These are phyloP conservation scores for Byssothecium circinans DNA, from an alignment of 2,329 filamentous ascomycete genomes.

Conservation along the genomic window DNA sequence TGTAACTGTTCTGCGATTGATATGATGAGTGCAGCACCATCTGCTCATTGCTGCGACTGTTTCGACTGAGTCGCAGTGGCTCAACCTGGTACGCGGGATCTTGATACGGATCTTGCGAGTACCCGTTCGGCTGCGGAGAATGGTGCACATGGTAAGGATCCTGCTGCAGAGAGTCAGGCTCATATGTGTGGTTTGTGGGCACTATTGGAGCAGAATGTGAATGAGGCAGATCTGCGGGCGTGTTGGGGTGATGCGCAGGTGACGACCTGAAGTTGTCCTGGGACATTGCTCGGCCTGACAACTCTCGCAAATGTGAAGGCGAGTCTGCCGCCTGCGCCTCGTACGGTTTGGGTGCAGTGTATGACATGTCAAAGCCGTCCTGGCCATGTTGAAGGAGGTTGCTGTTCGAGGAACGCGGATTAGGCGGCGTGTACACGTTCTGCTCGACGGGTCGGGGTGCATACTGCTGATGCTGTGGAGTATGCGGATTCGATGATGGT, in stretches of 20 bases:
- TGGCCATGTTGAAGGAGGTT: slow-evolving; percentile 22
- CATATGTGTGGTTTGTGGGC: slow-evolving; percentile 37
- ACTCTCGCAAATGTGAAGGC: slow-evolving; percentile 25
- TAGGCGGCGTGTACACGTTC: slow-evolving; percentile 25
- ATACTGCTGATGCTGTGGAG: slow-evolving; percentile 27
- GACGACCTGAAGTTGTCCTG: slow-evolving; percentile 33
- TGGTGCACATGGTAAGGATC: slow-evolving; percentile 21
- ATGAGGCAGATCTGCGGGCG: slow-evolving; percentile 42
- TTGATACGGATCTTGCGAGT: slow-evolving; percentile 26
- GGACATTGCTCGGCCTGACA: slow-evolving; percentile 23
- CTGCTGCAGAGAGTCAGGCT: slow-evolving; percentile 17
- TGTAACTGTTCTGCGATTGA: slow-evolving; percentile 37
- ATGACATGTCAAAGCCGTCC: slow-evolving; percentile 40
- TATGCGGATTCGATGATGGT: slow-evolving; percentile 23
- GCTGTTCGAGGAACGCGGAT: slow-evolving; percentile 27
- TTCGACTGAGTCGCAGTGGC: slow-evolving; percentile 35
- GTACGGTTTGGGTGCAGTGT: slow-evolving; percentile 41
- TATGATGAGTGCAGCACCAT: slow-evolving; percentile 34
- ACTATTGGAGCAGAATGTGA: slow-evolving; percentile 50
- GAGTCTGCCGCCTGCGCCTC: slow-evolving; percentile 37
- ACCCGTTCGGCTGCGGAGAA: slow-evolving; percentile 10
- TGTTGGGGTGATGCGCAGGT: slow-evolving; percentile 23
- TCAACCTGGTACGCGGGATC: slow-evolving; percentile 39
- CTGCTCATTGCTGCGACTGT: slow-evolving; percentile 24
- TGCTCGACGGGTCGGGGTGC: slow-evolving; percentile 16